phyloP scores from a whole-genome alignment of 495 filamentous ascomycete species.

The Apodospora peruviana region DNA sequence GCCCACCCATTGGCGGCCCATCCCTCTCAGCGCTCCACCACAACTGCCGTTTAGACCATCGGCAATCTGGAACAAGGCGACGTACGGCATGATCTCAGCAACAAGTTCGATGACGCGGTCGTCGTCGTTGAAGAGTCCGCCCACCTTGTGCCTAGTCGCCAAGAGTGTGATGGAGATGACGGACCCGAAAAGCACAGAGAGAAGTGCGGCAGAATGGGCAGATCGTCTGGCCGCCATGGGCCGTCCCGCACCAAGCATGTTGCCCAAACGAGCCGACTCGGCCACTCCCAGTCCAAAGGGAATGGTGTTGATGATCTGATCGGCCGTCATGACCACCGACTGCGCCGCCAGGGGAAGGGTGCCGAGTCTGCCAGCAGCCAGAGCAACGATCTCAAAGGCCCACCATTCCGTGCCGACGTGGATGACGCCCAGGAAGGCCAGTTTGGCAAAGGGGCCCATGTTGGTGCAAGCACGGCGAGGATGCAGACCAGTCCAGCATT shows the following conservation, averaged over 20 bases:
- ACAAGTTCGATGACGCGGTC: slow-evolving; percentile 64
- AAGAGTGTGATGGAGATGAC: slow-evolving; percentile 65
- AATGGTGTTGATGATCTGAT: slow-evolving; percentile 88
- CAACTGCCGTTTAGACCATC: slow-evolving; percentile 85
- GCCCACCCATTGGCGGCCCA: slow-evolving; percentile 85
- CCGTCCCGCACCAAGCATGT: slow-evolving; percentile 68
- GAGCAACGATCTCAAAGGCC: slow-evolving; percentile 93
- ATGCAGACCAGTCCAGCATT: slow-evolving; percentile 80
- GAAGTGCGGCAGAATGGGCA: slow-evolving; percentile 70
- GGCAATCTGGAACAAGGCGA: slow-evolving; percentile 89
- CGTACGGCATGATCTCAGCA: slow-evolving; percentile 73
- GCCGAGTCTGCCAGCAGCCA: slow-evolving; percentile 77
- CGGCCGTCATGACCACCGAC: slow-evolving; percentile 89
- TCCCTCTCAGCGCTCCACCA: slow-evolving; percentile 74
- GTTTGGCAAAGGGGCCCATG: slow-evolving; percentile 65
- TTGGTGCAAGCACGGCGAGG: slow-evolving; percentile 53
- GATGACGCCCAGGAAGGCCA: slow-evolving; percentile 71
- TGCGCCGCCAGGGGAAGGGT: slow-evolving; percentile 81
- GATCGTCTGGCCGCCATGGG: slow-evolving; percentile 63
- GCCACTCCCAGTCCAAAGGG: slow-evolving; percentile 88
- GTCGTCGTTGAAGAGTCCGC: slow-evolving; percentile 80
- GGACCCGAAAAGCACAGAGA: slow-evolving; percentile 64
- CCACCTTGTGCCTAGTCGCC: slow-evolving; percentile 67
- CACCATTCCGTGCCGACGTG: slow-evolving; percentile 95
- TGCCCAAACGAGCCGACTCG: slow-evolving; percentile 72